phyloP scores from a whole-genome alignment of 2,329 filamentous ascomycete species.

The Colletotrichum chlorophyti region DNA sequence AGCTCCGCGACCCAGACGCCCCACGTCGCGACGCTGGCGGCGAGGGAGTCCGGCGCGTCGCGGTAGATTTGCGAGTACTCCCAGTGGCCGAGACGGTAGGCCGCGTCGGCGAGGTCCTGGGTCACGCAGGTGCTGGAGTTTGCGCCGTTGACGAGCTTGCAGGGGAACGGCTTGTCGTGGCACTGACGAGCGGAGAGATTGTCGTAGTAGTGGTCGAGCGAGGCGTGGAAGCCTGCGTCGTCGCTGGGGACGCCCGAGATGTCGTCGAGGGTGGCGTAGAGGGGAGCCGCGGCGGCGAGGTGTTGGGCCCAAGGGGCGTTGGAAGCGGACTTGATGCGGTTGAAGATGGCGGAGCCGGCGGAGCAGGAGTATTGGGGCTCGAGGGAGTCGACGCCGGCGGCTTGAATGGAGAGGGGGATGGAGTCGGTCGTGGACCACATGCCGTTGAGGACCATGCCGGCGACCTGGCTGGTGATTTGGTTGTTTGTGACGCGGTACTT shows the following conservation, averaged over 20 bases:
- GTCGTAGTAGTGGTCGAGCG: constrained; percentile 85
- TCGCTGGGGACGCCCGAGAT: constrained; percentile 69
- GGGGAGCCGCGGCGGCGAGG: constrained; percentile 57
- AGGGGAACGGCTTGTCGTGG: constrained; percentile 76
- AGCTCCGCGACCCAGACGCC: constrained; percentile 81
- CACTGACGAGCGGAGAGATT: constrained; percentile 82
- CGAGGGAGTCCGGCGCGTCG: constrained; percentile 66
- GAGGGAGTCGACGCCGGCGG: constrained; percentile 70
- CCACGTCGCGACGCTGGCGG: constrained; percentile 65
- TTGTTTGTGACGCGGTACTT: constrained; percentile 81
- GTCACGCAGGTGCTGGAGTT: constrained; percentile 66
- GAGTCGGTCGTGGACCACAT: constrained; percentile 63
- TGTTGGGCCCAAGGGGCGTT: constrained; percentile 68
- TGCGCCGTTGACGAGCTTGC: constrained; percentile 55
- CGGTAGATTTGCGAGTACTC: constrained; percentile 84
- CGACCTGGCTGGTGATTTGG: constrained; percentile 82
- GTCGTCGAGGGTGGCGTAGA: constrained; percentile 68
- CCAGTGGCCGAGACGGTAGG: constrained; percentile 80
- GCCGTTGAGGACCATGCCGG: constrained; percentile 74
- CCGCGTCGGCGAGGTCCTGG: constrained; percentile 67
- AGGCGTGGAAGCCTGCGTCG: constrained; percentile 70
- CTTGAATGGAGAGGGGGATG: constrained; percentile 50
- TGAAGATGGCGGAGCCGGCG: constrained; percentile 51
- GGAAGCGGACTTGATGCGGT: constrained; percentile 48
- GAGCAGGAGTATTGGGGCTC: constrained; percentile 76